phyloP scores from a whole-genome alignment of 2,329 filamentous ascomycete species.

The Colletotrichum phormii region DNA sequence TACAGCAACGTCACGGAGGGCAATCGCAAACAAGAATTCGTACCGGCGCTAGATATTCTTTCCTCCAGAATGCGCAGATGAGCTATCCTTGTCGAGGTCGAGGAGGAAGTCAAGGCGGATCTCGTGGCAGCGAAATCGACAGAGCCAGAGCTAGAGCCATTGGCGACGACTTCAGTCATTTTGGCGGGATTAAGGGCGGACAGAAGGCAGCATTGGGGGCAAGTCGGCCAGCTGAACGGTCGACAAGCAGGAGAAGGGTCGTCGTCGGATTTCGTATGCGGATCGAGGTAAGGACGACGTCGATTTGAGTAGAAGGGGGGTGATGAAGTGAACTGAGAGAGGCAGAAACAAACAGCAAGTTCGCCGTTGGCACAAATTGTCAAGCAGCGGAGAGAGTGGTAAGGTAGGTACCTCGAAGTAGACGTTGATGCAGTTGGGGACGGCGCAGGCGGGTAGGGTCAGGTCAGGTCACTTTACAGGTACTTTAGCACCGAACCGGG shows the following conservation, averaged over 20 bases:
- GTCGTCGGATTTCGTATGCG: neutral
- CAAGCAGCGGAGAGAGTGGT: neutral
- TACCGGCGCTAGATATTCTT: conserved; percentile 66
- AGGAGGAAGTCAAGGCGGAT: conserved; percentile 70
- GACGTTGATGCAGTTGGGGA: neutral
- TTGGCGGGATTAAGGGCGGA: conserved; percentile 44
- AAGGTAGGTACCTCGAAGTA: neutral
- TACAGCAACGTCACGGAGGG: neutral
- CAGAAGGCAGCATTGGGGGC: conserved; percentile 36
- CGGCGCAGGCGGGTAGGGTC: neutral
- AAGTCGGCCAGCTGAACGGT: conserved; percentile 24
- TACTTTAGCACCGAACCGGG: neutral
- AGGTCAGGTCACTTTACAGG: neutral
- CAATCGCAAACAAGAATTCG: conserved; percentile 35
- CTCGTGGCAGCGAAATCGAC: conserved; percentile 64
- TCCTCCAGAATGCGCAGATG: conserved; percentile 69
- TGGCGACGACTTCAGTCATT: conserved; percentile 63
- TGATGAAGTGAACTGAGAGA: neutral
- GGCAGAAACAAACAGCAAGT: neutral
- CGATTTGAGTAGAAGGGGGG: neutral
- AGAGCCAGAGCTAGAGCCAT: conserved; percentile 46
- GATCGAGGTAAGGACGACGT: neutral
- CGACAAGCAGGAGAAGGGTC: conserved; percentile 10
- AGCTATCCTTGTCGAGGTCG: conserved; percentile 66
- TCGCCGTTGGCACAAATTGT: conserved; percentile 16